Conservation (phyloP, 352 stramenopile species). For the Phytophthora idaei region DNA sequence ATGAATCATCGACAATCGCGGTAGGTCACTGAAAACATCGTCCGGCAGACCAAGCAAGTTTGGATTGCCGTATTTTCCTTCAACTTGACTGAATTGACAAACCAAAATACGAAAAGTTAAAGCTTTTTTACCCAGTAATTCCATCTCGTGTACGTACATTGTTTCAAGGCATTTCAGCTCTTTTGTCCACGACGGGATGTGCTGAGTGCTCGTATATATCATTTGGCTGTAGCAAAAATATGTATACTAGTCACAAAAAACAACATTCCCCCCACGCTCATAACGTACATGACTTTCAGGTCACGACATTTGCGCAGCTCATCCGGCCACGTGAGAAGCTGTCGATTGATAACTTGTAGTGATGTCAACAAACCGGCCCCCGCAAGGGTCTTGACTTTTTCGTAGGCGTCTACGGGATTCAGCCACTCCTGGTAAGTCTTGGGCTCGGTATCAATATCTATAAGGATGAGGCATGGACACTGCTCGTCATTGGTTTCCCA, state of each 20-base stretch:
- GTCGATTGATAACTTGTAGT: background rate
- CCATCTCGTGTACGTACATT: conserved; percentile 8
- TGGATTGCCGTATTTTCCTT: conserved; percentile 20
- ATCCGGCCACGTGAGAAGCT: background rate
- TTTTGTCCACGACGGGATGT: conserved; percentile 12
- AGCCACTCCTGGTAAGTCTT: background rate
- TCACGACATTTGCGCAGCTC: background rate
- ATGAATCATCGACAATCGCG: conserved; percentile 18
- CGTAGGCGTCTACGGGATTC: background rate
- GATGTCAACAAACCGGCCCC: background rate
- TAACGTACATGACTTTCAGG: background rate
- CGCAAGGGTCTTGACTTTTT: background rate
- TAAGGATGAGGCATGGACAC: background rate
- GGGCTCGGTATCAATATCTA: background rate
- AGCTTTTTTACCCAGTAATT: background rate
- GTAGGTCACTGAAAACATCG: conserved; percentile 24
- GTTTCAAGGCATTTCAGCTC: conserved; percentile 24
- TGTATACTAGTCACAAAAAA: too few relatives aligned
- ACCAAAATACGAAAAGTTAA: background rate
- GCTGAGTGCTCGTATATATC: conserved; percentile 20
- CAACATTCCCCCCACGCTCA: background rate
- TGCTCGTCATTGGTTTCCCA: background rate
- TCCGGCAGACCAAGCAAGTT: conserved; percentile 24
- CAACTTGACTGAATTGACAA: conserved; percentile 18
- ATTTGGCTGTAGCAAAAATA: conserved; percentile 2